Conservation (phyloP, 495 filamentous ascomycete genomes). For the Penicillium subrubescens region DNA sequence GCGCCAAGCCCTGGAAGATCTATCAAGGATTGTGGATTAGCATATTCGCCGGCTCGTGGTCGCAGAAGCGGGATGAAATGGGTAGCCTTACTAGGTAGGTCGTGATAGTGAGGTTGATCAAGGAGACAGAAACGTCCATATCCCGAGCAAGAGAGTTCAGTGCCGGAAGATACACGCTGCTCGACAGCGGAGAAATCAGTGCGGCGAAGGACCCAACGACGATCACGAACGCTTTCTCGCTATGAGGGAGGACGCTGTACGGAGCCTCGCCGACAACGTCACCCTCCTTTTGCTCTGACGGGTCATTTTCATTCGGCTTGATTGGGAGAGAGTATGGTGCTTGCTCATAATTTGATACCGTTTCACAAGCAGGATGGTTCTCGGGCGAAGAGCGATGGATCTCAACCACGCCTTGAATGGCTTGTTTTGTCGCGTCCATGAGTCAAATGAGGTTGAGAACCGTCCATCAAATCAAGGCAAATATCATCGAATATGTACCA, state of each 20-base stretch:
- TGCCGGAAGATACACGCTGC: conserved; percentile 49
- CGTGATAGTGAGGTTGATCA: conserved; percentile 52
- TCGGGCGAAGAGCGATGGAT: background rate
- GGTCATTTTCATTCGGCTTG: background rate
- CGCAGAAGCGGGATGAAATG: background rate
- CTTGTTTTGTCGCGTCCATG: background rate
- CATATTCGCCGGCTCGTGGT: background rate
- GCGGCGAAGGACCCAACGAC: conserved; percentile 30
- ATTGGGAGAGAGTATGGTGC: background rate
- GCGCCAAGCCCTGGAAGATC: conserved; percentile 54
- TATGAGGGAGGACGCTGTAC: conserved; percentile 31
- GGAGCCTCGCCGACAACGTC: conserved; percentile 6
- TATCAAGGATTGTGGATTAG: conserved; percentile 13
- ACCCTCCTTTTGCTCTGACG: background rate
- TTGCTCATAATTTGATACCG: background rate
- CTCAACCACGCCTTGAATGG: background rate
- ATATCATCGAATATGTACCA: background rate
- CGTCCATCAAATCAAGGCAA: background rate
- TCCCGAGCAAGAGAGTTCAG: conserved; percentile 37
- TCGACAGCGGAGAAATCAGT: conserved; percentile 45
- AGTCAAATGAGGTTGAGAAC: background rate
- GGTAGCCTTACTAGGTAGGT: conserved; percentile 37
- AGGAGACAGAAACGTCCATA: conserved; percentile 37
- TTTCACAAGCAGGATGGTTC: background rate
- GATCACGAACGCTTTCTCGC: conserved; percentile 30